Evolutionary conservation across 495 filamentous ascomycete genomes (phyloP), one percentile per base, ranked within the genome.

Genomic region (Staphylotrichum tortipilum): DNA sequence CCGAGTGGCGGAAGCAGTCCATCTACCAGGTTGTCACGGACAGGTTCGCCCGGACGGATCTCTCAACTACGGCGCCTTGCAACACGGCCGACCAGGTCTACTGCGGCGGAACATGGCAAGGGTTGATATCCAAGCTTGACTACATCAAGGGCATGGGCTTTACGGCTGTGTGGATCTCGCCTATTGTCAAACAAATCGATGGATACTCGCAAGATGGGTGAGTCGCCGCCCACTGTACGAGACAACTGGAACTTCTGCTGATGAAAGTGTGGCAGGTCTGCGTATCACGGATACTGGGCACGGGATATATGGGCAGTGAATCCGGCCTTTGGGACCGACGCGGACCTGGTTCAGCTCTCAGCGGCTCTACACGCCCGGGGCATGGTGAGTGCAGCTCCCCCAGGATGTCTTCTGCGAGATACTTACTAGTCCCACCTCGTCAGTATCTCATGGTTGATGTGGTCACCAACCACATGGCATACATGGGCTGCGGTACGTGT

Each of bases 91-190:
- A 55, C 9, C 65, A 61, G 2, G 69, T 73, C 34, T 90, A 89
- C 68, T 94, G 86, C 52, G 86, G 85, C 35, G 88, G 88, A 9
- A 82, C 80, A 28, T 91, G 79, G 72, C 68, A 70, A 48, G 88
- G 87, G 5, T 78, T 94, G 44, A 81, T 83, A 47, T 76, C 83
- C 28, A 74, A 82, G 50, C 67, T 86, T 28, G 81, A 84, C 63
- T 74, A 86, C 55, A 86, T 91, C 59, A 77, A 88, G 57, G 72
- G 73, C 47, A 85, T 91, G 81, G 85, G 88, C 14, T 90, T 91
- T 55, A 84, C 83, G 33, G 85, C 86, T 19, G 79, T 90, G 39
- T 91, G 86, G 87, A 92, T 90, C 45, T 85, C 83, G 0, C 88
- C 86, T 0, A 70, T 91, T 11, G 84, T 84, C 15, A 65, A 70